Evolutionary conservation across 192 early-diverging fungal genomes (phyloP).

Genomic region (Backusella tarrabulga): DNA sequence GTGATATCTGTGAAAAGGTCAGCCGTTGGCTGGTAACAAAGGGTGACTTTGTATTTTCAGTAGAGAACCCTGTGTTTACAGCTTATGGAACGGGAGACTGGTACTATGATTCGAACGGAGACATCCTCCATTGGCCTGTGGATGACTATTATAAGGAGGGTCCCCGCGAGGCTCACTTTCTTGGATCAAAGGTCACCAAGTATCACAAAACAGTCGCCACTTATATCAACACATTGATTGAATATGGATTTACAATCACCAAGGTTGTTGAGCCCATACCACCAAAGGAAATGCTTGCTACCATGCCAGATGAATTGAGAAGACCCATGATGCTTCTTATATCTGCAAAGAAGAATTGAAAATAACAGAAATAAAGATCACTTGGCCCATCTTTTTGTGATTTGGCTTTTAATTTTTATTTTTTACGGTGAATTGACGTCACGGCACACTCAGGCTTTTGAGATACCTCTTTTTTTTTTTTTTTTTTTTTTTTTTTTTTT

Average conservation of each 20-base stretch:
- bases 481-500: neutral
- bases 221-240: slow-evolving; percentile 13
- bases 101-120: neutral
- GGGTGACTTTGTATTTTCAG: slow-evolving; percentile 15
- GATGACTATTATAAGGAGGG: slow-evolving; percentile 13
- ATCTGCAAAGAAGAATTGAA: slow-evolving; percentile 12
- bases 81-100: slow-evolving; percentile 14
- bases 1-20: neutral
- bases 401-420: too few relatives aligned
- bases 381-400: too few relatives aligned
- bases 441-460: neutral
- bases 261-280: slow-evolving; percentile 16
- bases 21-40: neutral
- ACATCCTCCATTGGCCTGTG: slow-evolving; percentile 8
- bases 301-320: neutral
- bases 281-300: neutral
- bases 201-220: slow-evolving; percentile 22
- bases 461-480: neutral
- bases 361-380: too few relatives aligned
- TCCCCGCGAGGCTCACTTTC: neutral
- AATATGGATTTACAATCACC: slow-evolving; percentile 5
- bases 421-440: neutral
- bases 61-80: slow-evolving; percentile 21
- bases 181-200: slow-evolving; percentile 6
- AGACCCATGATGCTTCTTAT: slow-evolving; percentile 17